Percentiles rank a stretch among this genome's conserved stretches.
These are phyloP conservation scores for Apostasia ramifera DNA, from an alignment of 106 monocot genomes.

Conservation along the genomic window DNA sequence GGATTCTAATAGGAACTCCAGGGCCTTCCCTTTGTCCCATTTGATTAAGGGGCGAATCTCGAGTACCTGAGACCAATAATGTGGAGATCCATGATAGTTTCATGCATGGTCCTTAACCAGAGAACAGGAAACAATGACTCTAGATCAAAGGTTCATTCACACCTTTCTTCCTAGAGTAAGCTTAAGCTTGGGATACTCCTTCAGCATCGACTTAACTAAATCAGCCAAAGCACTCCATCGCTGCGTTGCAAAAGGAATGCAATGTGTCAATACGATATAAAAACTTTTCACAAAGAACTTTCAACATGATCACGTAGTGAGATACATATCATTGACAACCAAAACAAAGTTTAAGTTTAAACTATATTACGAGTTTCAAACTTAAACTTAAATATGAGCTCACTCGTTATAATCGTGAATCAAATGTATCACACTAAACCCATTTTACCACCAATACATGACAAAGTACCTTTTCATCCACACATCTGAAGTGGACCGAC, in stretches of 20 bases:
- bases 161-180: conserved; percentile 47
- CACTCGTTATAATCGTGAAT: too few relatives aligned
- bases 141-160: not conserved
- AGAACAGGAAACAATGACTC: not conserved
- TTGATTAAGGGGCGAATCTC: conserved; percentile 2
- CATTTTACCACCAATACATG: not conserved
- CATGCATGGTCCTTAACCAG: not conserved
- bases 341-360: too few relatives aligned
- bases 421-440: not conserved
- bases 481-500: conserved; percentile 40
- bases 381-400: too few relatives aligned
- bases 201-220: conserved; percentile 26
- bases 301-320: too few relatives aligned
- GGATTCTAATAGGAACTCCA: conserved; percentile 4
- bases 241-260: not conserved
- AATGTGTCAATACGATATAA: too few relatives aligned
- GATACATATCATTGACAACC: too few relatives aligned
- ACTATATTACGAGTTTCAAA: too few relatives aligned
- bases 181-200: conserved; percentile 27
- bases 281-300: too few relatives aligned
- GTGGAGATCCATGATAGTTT: too few relatives aligned
- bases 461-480: conserved; percentile 25
- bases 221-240: conserved; percentile 37
- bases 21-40: conserved; percentile 5
- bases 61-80: not conserved